Conservation (phyloP, 208 protist genomes). For the Leishmania tropica region DNA sequence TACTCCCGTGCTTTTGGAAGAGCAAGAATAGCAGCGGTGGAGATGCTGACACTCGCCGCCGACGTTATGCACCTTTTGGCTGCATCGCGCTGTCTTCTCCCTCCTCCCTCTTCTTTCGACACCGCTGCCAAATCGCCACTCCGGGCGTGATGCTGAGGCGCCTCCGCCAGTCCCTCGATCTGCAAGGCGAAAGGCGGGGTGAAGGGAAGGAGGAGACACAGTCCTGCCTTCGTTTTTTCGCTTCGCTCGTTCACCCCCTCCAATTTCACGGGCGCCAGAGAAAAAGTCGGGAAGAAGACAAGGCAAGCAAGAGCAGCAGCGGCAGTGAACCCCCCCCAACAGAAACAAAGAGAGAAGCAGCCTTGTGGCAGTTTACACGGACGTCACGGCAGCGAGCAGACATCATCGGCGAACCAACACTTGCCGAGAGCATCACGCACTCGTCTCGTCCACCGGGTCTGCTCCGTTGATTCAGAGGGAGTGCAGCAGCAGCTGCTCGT, state of each 20-base stretch:
- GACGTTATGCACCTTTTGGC: neutral
- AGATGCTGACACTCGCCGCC: neutral
- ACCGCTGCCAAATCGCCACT: neutral
- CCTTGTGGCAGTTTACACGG: neutral
- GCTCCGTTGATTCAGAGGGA: constrained; percentile 12
- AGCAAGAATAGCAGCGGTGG: neutral
- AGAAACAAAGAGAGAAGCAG: neutral
- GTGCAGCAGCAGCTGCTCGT: constrained; percentile 26
- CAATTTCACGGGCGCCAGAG: neutral
- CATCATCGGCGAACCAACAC: neutral
- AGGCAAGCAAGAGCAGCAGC: neutral
- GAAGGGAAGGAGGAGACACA: neutral
- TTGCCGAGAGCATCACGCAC: neutral
- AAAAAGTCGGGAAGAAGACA: neutral
- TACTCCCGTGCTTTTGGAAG: neutral
- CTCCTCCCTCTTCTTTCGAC: neutral
- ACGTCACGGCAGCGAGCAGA: neutral
- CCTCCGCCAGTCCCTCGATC: neutral
- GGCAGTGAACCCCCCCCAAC: neutral
- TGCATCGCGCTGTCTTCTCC: neutral
- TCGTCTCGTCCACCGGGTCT: neutral
- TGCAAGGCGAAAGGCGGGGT: neutral
- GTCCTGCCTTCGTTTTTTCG: neutral
- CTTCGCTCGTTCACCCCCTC: neutral
- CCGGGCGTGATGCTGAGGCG: neutral